phyloP scores from a whole-genome alignment of 768 basidiomycete genomes.

The Lactifluus subvellereus region DNA sequence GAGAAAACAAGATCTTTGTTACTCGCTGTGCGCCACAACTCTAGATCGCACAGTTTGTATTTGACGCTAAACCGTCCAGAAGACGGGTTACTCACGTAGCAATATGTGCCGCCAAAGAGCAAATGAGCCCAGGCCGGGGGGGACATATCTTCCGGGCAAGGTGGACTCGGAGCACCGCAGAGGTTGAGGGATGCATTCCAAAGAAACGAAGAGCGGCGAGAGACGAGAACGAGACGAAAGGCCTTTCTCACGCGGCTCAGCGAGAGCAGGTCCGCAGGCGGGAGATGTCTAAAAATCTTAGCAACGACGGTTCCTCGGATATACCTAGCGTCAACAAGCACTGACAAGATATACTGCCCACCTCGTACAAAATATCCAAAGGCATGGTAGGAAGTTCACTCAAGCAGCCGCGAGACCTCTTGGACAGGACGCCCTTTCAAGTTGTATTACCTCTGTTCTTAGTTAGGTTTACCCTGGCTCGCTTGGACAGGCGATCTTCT shows the following conservation, averaged over 20 bases:
- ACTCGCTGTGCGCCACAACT: constrained; percentile 19
- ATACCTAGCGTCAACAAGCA: background rate
- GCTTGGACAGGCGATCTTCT: background rate
- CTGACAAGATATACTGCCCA: constrained; percentile 4
- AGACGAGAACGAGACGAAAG: constrained; percentile 29
- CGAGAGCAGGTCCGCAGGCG: constrained; percentile 31
- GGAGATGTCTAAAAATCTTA: constrained; percentile 30
- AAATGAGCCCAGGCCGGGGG: constrained; percentile 14
- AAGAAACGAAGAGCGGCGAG: constrained; percentile 22
- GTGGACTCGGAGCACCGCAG: constrained; percentile 1
- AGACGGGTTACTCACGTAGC: constrained; percentile 6
- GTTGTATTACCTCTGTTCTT: no score
- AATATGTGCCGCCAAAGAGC: constrained; percentile 16
- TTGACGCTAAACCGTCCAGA: background rate
- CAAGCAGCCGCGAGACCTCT: constrained; percentile 12
- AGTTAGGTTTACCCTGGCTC: background rate
- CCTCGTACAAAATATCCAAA: constrained; percentile 31
- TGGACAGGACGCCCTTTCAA: background rate
- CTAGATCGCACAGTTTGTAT: background rate
- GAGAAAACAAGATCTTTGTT: constrained; percentile 9
- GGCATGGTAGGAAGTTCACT: constrained; percentile 25
- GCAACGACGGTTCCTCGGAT: background rate
- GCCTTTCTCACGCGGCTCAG: constrained; percentile 30
- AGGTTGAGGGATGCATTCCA: constrained; percentile 26
- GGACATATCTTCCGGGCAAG: constrained; percentile 16